Base-by-base conservation (phyloP, 768 basidiomycete genomes). In the Tephrocybe sp. region DNA sequence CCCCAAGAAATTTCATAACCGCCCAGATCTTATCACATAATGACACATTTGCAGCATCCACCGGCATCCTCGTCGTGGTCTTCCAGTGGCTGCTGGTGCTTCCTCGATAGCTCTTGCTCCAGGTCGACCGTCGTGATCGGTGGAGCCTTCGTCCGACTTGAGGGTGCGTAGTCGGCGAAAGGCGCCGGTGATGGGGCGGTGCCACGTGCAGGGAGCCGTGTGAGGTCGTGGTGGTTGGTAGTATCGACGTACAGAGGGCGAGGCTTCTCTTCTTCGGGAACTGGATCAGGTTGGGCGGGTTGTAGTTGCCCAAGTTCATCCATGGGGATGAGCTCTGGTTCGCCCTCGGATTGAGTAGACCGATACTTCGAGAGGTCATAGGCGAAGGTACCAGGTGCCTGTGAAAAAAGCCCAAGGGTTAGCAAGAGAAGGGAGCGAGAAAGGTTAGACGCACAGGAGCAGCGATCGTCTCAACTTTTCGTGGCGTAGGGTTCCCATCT, bases 311-410 rank as follows among this genome's bases (percentile, higher is more conserved):
- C 85, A 59, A 89, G 84, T 55, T 88, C 86, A 58, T 80, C 75
- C 82, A 87, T 79, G 16, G 73, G 75, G 42, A 86, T 82, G 43
- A 48, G 54, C 60, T 76, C 74, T 45, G 66, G 27, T 39, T 50
- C 56, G 8, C 15, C 66, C 24, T 67, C 69, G 18, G 49, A 60
- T 40, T 69, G 74, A 52, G 72, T 69, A 9, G 74, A 73, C 7
- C 82, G 80, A 58, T 84, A 83, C 65, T 91, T 92, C 6, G 83
- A 71, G 47, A 79, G 76, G 58, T 91, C 84, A 62, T 74, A 91
- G 3, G 84, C 88, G 64, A 92, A 92, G 37, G 88, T 91, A 16
- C 89, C 89, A 8, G 90, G 87, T 15, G 88, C 86, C 88, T 89
- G 37, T 22, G 45, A 40, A 39, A 5, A 12, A 40, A 50, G 49